Evolutionary conservation across 441 rosid species (phyloP).

Genomic region (Cnidoscolus chayamansa): DNA sequence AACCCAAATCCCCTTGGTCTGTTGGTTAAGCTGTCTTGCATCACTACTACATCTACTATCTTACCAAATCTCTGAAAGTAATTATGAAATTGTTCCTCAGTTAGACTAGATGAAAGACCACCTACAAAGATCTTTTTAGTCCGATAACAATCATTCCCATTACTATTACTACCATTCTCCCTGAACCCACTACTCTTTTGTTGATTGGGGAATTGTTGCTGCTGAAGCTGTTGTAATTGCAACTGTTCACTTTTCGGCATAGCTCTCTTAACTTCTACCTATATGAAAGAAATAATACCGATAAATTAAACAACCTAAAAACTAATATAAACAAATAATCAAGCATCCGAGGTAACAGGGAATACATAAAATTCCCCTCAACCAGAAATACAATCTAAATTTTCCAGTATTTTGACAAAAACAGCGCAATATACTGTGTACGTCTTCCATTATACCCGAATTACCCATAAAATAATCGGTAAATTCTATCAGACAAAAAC

Average conservation of each 20-base stretch:
- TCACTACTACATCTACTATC: conserved; percentile 73
- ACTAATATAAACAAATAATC: neutral
- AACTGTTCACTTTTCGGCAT: conserved; percentile 41
- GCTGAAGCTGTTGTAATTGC: conserved; percentile 32
- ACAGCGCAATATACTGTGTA: too few species aligned
- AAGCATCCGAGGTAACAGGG: neutral
- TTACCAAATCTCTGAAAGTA: conserved; percentile 71
- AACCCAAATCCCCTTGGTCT: conserved; percentile 87
- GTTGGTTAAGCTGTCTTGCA: conserved; percentile 62
- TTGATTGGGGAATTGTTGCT: conserved; percentile 20
- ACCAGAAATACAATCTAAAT: neutral
- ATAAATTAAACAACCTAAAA: conserved; percentile 15
- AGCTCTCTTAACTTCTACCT: conserved; percentile 80
- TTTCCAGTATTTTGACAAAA: neutral
- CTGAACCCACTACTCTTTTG: conserved; percentile 28
- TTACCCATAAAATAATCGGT: too few species aligned
- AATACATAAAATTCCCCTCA: neutral
- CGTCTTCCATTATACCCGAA: too few species aligned
- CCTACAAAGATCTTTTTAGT: conserved; percentile 80
- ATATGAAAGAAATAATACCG: conserved; percentile 10
- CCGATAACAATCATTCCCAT: conserved; percentile 28
- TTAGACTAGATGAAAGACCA: conserved; percentile 59
- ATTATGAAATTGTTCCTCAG: conserved; percentile 62
- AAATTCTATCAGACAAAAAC: neutral
- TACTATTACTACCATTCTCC: conserved; percentile 27